phyloP scores from a whole-genome alignment of 2,329 filamentous ascomycete genomes.

The Aspergillus puulaauensis region DNA sequence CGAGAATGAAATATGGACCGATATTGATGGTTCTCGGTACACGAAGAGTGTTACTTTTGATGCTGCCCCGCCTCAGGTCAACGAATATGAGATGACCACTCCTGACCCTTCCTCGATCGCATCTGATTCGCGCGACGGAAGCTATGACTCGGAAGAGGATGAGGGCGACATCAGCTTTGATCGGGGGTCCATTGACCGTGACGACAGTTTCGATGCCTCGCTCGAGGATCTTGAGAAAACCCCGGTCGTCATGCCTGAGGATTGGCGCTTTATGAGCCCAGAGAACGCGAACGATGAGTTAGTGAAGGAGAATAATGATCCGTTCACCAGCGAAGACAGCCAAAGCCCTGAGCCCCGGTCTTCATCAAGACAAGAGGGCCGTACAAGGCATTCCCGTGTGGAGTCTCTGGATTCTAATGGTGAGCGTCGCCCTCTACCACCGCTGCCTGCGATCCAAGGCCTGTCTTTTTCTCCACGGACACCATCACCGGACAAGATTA shows the following conservation, averaged over 20 bases:
- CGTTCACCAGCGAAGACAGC: constrained; percentile 66
- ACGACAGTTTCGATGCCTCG: constrained; percentile 94
- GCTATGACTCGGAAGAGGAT: constrained; percentile 77
- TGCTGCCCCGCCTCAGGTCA: constrained; percentile 85
- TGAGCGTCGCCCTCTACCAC: constrained; percentile 81
- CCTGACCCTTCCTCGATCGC: constrained; percentile 92
- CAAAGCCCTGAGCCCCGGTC: constrained; percentile 63
- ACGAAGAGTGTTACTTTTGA: constrained; percentile 98
- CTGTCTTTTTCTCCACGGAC: constrained; percentile 45
- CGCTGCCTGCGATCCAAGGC: constrained; percentile 62
- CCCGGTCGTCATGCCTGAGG: constrained; percentile 93
- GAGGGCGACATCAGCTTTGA: constrained; percentile 65
- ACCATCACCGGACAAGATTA: constrained; percentile 62
- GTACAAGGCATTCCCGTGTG: constrained; percentile 55
- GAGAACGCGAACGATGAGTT: constrained; percentile 58
- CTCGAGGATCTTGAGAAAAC: constrained; percentile 96
- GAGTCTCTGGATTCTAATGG: constrained; percentile 76
- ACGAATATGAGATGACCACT: constrained; percentile 97
- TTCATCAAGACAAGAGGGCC: constrained; percentile 34
- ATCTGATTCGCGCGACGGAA: constrained; percentile 86
- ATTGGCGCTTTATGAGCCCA: constrained; percentile 81
- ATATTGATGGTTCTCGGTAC: constrained; percentile 71
- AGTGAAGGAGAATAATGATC: constrained; percentile 60
- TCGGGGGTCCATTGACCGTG: constrained; percentile 60
- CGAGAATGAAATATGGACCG: constrained; percentile 67